These are phyloP conservation scores for Clarireedia paspali DNA, from an alignment of 2,329 filamentous ascomycete genomes.

Conservation along the genomic window DNA sequence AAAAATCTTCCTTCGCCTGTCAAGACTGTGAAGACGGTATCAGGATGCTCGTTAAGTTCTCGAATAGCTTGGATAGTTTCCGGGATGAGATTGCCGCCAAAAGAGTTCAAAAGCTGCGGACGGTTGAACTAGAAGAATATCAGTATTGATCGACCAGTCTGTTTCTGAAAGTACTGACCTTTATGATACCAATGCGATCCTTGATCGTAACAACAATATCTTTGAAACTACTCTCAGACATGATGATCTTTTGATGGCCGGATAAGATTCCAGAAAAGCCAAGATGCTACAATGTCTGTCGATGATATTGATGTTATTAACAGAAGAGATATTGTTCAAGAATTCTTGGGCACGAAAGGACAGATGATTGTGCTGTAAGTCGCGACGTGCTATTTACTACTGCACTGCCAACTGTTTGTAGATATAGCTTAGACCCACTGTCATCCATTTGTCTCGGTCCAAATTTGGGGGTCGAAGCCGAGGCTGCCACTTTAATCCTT, in stretches of 20 bases:
- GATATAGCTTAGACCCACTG: no score
- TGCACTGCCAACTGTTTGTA: no score
- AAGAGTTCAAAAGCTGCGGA: constrained; percentile 40
- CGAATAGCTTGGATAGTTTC: constrained; percentile 37
- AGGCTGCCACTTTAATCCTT: no score
- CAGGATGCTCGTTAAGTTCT: constrained; percentile 38
- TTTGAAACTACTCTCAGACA: constrained; percentile 27
- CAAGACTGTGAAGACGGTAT: constrained; percentile 42
- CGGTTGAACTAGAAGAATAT: constrained; percentile 35
- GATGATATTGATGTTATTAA: background rate
- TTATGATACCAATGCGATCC: constrained; percentile 39
- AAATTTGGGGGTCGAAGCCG: no score
- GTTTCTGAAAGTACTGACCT: constrained; percentile 21
- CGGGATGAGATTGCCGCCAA: constrained; percentile 37
- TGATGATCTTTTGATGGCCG: background rate
- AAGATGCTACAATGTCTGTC: background rate
- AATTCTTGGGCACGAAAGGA: no score
- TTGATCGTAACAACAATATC: constrained; percentile 38
- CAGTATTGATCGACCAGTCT: constrained; percentile 31
- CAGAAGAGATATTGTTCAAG: background rate
- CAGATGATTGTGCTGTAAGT: no score
- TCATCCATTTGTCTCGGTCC: no score
- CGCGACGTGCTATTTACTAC: no score
- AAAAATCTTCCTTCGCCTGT: constrained; percentile 44
- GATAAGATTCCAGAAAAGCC: background rate